A percentile compares a stretch with the other conserved stretches of the same genome.
These are phyloP conservation scores for Gnetum montanum DNA, from an alignment of 75 land plant genomes.

Conservation along the genomic window DNA sequence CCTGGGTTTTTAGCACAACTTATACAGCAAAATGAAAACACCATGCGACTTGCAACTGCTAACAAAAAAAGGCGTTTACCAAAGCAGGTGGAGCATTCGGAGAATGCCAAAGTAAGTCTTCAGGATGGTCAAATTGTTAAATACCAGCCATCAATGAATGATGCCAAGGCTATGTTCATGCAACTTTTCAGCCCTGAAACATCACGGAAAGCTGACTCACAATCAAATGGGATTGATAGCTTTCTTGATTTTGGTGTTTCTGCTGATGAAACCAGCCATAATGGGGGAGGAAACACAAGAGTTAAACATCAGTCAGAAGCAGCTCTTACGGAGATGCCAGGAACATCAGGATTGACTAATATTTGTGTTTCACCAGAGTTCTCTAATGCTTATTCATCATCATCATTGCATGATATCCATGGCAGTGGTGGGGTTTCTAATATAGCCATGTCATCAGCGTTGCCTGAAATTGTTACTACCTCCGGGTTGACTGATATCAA, in stretches of 20 bases:
- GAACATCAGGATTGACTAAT: conserved; percentile 22
- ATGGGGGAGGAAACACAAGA: conserved; percentile 18
- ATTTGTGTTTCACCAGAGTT: conserved; percentile 4
- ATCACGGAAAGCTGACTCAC: conserved; percentile 26
- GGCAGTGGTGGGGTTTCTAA: conserved; percentile 9
- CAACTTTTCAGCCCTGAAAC: conserved; percentile 47
- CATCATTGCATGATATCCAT: neutral
- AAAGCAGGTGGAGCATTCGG: conserved; percentile 29
- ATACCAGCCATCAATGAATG: conserved; percentile 47
- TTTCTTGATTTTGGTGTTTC: conserved; percentile 23
- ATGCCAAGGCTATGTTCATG: conserved; percentile 51
- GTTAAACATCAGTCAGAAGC: conserved; percentile 40
- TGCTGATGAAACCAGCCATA: conserved; percentile 16
- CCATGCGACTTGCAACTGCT: conserved; percentile 25
- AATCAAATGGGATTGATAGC: conserved; percentile 19
- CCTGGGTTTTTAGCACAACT: conserved; percentile 65
- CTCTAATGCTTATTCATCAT: conserved; percentile 8
- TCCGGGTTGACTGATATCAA: conserved; percentile 9
- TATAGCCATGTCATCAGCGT: conserved; percentile 8
- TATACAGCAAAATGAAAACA: conserved; percentile 59
- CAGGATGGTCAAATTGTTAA: conserved; percentile 62
- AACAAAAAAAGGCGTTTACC: conserved; percentile 69
- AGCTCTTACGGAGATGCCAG: conserved; percentile 43
- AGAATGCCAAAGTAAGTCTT: neutral
- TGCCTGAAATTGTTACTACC: neutral